Evolutionary conservation across 306 rosid genomes (phyloP).

Genomic region (Sesbania bispinosa): DNA sequence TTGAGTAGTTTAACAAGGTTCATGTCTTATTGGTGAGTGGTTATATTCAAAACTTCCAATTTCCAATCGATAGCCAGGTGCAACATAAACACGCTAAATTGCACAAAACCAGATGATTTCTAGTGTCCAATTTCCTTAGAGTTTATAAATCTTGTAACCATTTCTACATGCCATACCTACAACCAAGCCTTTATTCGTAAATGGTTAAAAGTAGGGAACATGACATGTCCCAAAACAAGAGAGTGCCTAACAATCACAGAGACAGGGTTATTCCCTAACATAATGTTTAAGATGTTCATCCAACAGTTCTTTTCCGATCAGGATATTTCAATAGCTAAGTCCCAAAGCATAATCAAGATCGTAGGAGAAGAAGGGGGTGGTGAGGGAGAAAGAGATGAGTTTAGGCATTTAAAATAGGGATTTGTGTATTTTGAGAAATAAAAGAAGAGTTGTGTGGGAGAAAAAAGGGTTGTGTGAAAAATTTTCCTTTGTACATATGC

Average conservation of each 20-base stretch:
- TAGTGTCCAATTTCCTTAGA: slow-evolving; percentile 68
- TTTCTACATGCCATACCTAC: slow-evolving; percentile 70
- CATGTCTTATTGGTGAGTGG: slow-evolving; percentile 48
- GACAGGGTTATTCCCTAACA: slow-evolving; percentile 53
- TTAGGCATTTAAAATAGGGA: no score
- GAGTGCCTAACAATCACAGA: slow-evolving; percentile 37
- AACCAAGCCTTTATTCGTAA: slow-evolving; percentile 55
- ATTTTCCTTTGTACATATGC: no score
- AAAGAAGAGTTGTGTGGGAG: no score
- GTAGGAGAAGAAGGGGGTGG: no score
- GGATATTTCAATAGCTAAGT: slow-evolving; percentile 25
- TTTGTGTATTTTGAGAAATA: no score
- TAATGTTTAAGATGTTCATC: slow-evolving; percentile 35
- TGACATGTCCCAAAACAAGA: slow-evolving; percentile 62
- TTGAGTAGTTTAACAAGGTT: slow-evolving; percentile 49
- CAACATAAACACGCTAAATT: slow-evolving; percentile 6
- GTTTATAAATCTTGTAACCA: slow-evolving; percentile 67
- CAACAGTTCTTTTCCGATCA: slow-evolving; percentile 37
- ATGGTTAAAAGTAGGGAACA: slow-evolving; percentile 59
- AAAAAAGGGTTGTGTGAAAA: no score
- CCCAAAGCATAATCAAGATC: slow-evolving; percentile 20
- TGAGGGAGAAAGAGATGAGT: no score
- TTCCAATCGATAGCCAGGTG: slow-evolving; percentile 18
- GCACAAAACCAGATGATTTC: slow-evolving; percentile 51
- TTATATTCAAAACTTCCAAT: slow-evolving; percentile 48